These are phyloP conservation scores for Quercus bicolor DNA, from an alignment of 306 rosid species.

Conservation along the genomic window DNA sequence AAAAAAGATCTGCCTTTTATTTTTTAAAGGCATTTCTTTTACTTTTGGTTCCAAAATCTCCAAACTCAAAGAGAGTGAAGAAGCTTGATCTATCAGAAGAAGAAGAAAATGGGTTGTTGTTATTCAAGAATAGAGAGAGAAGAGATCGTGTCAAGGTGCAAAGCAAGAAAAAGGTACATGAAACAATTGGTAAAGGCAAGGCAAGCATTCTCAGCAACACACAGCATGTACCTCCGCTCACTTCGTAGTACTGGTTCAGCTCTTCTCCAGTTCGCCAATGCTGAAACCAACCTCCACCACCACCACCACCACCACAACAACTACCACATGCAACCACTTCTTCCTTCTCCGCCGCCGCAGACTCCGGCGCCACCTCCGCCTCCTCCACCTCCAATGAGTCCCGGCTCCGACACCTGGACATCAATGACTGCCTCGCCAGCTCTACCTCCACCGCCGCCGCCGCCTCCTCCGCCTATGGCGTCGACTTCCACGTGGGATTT, in stretches of 20 bases:
- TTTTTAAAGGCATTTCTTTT: background rate
- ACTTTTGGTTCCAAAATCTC: background rate
- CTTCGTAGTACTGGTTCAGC: constrained; percentile 83
- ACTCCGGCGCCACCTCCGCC: constrained; percentile 50
- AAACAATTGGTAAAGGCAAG: constrained; percentile 74
- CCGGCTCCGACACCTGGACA: constrained; percentile 80
- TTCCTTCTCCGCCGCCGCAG: constrained; percentile 49
- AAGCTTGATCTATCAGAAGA: background rate
- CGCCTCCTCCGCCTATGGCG: constrained; percentile 48
- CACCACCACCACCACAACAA: constrained; percentile 39
- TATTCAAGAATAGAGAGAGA: constrained; percentile 69
- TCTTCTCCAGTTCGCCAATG: constrained; percentile 71
- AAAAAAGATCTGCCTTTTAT: background rate
- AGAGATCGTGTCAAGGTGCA: constrained; percentile 73
- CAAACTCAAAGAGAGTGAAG: background rate
- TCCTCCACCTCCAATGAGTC: constrained; percentile 62
- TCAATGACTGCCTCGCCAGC: constrained; percentile 66
- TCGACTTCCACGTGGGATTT: constrained; percentile 78
- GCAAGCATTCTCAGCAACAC: constrained; percentile 66
- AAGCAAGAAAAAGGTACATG: constrained; percentile 75
- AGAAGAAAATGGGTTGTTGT: constrained; percentile 72
- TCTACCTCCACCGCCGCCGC: constrained; percentile 46
- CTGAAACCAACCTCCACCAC: constrained; percentile 49
- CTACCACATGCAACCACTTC: constrained; percentile 44
- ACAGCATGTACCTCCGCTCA: constrained; percentile 73